These are phyloP conservation scores for Aspergillus glaucus DNA, from an alignment of 2,329 filamentous ascomycete species.

Conservation along the genomic window DNA sequence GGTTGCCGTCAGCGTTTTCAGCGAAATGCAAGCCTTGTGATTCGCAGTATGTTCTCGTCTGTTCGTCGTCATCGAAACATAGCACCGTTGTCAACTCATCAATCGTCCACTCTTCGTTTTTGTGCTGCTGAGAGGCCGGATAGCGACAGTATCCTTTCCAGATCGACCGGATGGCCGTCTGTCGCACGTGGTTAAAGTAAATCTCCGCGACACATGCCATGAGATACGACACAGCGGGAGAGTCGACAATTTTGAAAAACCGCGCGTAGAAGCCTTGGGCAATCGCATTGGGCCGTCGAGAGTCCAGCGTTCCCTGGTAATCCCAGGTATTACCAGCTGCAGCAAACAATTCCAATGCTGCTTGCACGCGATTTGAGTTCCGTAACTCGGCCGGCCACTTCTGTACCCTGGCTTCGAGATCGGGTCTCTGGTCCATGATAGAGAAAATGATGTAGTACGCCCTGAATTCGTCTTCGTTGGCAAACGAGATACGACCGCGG, in stretches of 20 bases:
- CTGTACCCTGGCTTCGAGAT: conserved; percentile 54
- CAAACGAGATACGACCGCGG: conserved; percentile 43
- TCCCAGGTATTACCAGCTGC: conserved; percentile 50
- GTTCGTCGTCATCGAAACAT: conserved; percentile 50
- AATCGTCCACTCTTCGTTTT: conserved; percentile 53
- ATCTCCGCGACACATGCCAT: conserved; percentile 61
- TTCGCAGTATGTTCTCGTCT: conserved; percentile 50
- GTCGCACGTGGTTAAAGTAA: conserved; percentile 54
- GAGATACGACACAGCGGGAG: conserved; percentile 52
- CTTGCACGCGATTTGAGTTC: conserved; percentile 48
- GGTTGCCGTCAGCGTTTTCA: conserved; percentile 39
- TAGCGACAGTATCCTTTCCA: conserved; percentile 48
- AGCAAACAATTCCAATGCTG: conserved; percentile 52
- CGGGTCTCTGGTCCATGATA: conserved; percentile 46
- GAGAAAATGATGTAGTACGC: conserved; percentile 57
- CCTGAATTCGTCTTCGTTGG: conserved; percentile 58
- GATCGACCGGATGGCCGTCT: conserved; percentile 50
- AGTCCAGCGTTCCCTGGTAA: conserved; percentile 46
- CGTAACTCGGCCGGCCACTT: conserved; percentile 48
- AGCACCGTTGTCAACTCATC: conserved; percentile 47
- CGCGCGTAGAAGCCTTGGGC: conserved; percentile 53
- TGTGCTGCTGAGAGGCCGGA: conserved; percentile 42
- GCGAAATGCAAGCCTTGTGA: conserved; percentile 48
- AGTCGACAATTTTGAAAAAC: conserved; percentile 54
- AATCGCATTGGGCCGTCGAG: conserved; percentile 45